These are phyloP conservation scores for Biscogniauxia mediterranea DNA, from an alignment of 2,329 filamentous ascomycete species.

Conservation along the genomic window DNA sequence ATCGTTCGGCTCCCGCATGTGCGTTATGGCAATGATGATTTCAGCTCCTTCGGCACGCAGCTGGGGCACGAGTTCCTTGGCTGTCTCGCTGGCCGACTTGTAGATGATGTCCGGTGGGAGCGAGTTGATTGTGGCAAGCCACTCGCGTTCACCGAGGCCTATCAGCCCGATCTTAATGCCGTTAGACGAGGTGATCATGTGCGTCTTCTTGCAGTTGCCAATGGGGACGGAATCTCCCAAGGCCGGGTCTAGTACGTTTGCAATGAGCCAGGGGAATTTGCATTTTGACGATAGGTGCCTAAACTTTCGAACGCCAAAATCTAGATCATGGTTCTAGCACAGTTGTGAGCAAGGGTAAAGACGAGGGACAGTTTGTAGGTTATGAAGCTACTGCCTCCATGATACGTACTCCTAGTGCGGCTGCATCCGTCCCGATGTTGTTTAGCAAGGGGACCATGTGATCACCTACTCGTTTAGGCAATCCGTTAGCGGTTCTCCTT, in stretches of 20 bases:
- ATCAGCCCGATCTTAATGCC: conserved; percentile 85
- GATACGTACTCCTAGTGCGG: conserved; percentile 73
- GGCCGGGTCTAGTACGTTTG: conserved; percentile 82
- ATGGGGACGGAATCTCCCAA: conserved; percentile 73
- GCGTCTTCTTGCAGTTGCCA: conserved; percentile 71
- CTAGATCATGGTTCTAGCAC: conserved; percentile 82
- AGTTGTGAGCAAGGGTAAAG: conserved; percentile 12
- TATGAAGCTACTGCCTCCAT: background rate
- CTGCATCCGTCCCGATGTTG: conserved; percentile 70
- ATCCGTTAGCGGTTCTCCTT: conserved; percentile 6
- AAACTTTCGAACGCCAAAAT: conserved; percentile 85
- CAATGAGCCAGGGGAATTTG: conserved; percentile 84
- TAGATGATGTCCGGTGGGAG: conserved; percentile 81
- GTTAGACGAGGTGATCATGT: conserved; percentile 76
- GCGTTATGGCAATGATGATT: conserved; percentile 77
- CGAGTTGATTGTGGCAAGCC: conserved; percentile 85
- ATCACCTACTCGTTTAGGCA: conserved; percentile 45
- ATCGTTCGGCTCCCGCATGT: conserved; percentile 87
- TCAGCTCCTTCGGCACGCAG: conserved; percentile 77
- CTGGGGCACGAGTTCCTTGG: conserved; percentile 69
- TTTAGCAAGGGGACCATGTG: conserved; percentile 91
- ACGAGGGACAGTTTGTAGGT: background rate
- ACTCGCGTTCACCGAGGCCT: conserved; percentile 82
- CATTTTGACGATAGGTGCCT: conserved; percentile 70
- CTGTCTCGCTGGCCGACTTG: conserved; percentile 73